These are phyloP conservation scores for Fusarium sp. DNA, from an alignment of 2,329 filamentous ascomycete genomes.

Conservation along the genomic window DNA sequence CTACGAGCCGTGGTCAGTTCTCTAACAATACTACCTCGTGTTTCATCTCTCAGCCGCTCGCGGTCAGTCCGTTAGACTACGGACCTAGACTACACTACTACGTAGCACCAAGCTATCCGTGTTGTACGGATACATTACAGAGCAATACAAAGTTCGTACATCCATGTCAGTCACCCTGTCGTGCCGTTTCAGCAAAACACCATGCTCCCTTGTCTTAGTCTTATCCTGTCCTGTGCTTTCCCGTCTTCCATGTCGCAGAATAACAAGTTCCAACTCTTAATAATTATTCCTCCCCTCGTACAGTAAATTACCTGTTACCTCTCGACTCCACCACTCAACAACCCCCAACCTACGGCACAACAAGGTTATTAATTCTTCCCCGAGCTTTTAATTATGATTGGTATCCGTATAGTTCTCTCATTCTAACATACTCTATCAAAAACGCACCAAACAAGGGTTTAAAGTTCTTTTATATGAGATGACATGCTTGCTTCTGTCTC, in stretches of 20 bases:
- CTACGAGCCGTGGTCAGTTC: neutral
- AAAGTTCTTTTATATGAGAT: neutral
- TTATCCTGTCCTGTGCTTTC: constrained; percentile 6
- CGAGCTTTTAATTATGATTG: constrained; percentile 3
- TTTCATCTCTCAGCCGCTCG: constrained; percentile 27
- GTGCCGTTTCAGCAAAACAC: constrained; percentile 34
- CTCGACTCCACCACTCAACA: constrained; percentile 6
- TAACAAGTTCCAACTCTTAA: constrained; percentile 21
- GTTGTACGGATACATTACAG: neutral
- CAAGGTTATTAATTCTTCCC: neutral
- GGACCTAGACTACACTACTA: neutral
- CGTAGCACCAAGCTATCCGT: neutral
- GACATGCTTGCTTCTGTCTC: neutral
- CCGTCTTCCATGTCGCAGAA: constrained; percentile 31
- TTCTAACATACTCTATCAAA: constrained; percentile 17
- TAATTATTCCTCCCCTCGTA: constrained; percentile 14
- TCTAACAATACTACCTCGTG: neutral
- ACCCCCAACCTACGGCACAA: neutral
- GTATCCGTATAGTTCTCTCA: neutral
- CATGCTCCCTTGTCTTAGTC: constrained; percentile 17
- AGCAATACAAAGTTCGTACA: neutral
- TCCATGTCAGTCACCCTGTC: constrained; percentile 23
- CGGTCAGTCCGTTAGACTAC: constrained; percentile 16
- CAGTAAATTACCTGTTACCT: constrained; percentile 12
- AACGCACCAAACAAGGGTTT: constrained; percentile 30